Percentiles rank a stretch among this genome's conserved stretches.
Evolutionary conservation across 345 rosid genomes (phyloP).

Genomic region (Rhizophora apiculata): DNA sequence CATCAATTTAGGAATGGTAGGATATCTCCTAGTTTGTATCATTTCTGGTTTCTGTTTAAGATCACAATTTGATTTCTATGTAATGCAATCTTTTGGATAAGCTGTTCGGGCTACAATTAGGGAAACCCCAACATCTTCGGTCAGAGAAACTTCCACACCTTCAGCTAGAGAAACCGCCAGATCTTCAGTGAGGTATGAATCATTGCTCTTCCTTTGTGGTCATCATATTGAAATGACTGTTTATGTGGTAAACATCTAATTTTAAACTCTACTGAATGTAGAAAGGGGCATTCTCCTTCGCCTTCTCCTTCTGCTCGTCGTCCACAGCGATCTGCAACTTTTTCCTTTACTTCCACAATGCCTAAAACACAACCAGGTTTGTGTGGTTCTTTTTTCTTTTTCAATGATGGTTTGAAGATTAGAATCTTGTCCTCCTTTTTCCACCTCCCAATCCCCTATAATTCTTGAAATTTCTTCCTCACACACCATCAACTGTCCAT

Average conservation of each 20-base stretch:
- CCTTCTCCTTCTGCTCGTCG: slow-evolving; percentile 64
- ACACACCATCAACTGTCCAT: background rate
- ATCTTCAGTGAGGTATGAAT: slow-evolving; percentile 50
- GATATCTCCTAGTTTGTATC: background rate
- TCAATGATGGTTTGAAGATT: background rate
- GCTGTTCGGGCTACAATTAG: slow-evolving; percentile 75
- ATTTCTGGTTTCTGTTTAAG: background rate
- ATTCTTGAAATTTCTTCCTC: background rate
- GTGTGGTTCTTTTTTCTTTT: background rate
- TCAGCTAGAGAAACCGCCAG: background rate
- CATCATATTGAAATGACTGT: background rate
- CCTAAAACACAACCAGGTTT: slow-evolving; percentile 70
- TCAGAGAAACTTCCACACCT: background rate
- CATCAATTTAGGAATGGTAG: slow-evolving; percentile 70
- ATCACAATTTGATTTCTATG: slow-evolving; percentile 21
- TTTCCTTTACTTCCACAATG: slow-evolving; percentile 62
- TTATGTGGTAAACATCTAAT: background rate
- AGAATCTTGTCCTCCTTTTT: background rate
- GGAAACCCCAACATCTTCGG: slow-evolving; percentile 41
- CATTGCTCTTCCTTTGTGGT: background rate
- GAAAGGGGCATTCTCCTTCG: slow-evolving; percentile 62
- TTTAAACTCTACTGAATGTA: slow-evolving; percentile 23
- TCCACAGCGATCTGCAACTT: slow-evolving; percentile 67
- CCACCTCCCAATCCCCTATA: background rate
- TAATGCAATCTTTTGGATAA: slow-evolving; percentile 21